Evolutionary conservation across 176 grass and related monocot species (phyloP), one percentile per base, ranked within the genome.

Genomic region (Chrysopogon serrulatus): DNA sequence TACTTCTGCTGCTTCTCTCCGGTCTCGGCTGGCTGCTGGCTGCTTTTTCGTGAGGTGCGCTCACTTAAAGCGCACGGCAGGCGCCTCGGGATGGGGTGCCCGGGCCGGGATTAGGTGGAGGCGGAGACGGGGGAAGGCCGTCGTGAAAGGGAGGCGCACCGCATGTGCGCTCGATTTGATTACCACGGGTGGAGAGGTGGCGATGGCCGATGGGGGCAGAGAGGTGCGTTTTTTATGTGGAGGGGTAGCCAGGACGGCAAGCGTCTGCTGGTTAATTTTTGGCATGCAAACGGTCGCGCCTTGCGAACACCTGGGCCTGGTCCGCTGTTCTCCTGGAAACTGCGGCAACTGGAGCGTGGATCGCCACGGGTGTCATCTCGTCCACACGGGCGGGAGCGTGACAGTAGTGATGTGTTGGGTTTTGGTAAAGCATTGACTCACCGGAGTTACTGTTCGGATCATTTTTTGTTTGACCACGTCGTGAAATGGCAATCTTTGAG

Each of bases 71-170:
- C 32, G 74, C 21, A 11, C 19, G 28, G 28, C 45, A 12, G 66
- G 28, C n/a, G 57, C 36, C 65, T 78, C 56, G 73, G 73, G 67
- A 48, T 43, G 21, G 69, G 68, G 56, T 15, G 77, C 30, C 41
- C 24, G n/a, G n/a, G n/a, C n/a, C 28, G 71, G 62, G 72, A 80
- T 88, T 88, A 7, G 76, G 83, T 73, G 82, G 37, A 67, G 82
- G 45, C 57, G 54, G 27, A 72, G 78, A 53, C 64, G 62, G n/a
- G 35, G 84, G 70, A 5, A 35, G 45, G 36, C 35, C n/a, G 81
- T 42, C n/a, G 81, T 42, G 88, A 89, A 89, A 82, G 78, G 83
- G 63, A 44, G 54, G 65, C 26, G 83, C 83, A 64, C 48, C 48
- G 47, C 24, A 68, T 24, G 49, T 17, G n/a, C n/a, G 13, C 0